Evolutionary conservation across 768 basidiomycete genomes (phyloP).

Genomic region (Phaffia tasmanica): DNA sequence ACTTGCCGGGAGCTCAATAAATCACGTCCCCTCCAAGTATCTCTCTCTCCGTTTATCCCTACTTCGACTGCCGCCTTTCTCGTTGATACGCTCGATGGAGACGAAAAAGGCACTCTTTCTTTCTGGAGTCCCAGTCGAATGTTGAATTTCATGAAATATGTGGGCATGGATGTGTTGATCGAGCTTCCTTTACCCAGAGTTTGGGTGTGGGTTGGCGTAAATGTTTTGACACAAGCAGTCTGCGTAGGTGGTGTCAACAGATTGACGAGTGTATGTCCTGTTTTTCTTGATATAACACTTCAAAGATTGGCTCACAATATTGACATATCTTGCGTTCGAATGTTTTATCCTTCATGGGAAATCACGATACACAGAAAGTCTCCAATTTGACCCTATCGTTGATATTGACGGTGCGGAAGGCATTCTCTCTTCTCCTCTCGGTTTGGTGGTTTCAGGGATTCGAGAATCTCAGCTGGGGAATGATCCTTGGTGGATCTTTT

Average conservation of each 20-base stretch:
- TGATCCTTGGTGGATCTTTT: constrained; percentile 58
- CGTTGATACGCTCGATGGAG: too few relatives aligned
- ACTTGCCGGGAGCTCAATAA: constrained; percentile 11
- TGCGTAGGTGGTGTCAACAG: constrained; percentile 75
- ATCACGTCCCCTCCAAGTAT: constrained; percentile 12
- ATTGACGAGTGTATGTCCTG: constrained; percentile 57
- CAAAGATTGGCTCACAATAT: not conserved
- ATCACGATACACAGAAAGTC: constrained; percentile 45
- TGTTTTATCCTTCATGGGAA: not conserved
- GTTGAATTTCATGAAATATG: not conserved
- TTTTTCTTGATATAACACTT: not conserved
- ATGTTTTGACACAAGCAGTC: constrained; percentile 62
- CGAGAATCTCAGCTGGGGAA: constrained; percentile 51
- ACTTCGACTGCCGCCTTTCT: not conserved
- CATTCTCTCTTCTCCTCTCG: constrained; percentile 63
- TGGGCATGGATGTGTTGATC: constrained; percentile 23
- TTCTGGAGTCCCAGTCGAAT: constrained; percentile 2
- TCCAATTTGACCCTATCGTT: constrained; percentile 73
- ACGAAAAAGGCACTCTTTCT: not conserved
- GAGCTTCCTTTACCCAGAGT: constrained; percentile 38
- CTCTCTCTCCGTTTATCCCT: constrained; percentile 18
- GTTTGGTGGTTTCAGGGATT: constrained; percentile 69
- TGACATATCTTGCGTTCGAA: not conserved
- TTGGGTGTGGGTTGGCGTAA: constrained; percentile 51
- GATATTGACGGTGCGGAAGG: constrained; percentile 67